Percentiles rank a stretch among this genome's conserved stretches.
Evolutionary conservation across 2,329 filamentous ascomycete genomes (phyloP).

Genomic region (Botrytis pseudocinerea): DNA sequence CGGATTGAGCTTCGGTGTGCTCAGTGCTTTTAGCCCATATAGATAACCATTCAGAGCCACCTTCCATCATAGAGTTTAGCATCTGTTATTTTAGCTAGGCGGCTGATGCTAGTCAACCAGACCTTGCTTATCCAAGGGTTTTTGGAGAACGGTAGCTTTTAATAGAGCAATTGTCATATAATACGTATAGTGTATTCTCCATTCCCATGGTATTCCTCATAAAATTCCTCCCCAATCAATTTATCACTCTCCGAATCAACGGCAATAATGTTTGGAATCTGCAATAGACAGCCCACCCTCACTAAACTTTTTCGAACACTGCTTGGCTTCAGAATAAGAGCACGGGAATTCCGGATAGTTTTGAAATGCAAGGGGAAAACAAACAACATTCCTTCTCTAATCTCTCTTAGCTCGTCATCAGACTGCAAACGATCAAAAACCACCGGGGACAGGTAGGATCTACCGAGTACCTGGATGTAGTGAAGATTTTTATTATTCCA

Average conservation of each 20-base stretch:
- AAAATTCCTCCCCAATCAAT: neutral
- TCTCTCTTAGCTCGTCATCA: neutral
- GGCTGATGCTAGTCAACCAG: neutral
- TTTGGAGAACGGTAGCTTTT: neutral
- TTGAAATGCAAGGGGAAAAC: neutral
- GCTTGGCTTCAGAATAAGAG: neutral
- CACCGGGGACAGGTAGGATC: neutral
- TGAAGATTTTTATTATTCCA: neutral
- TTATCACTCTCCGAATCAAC: neutral
- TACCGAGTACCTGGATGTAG: neutral
- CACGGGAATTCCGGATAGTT: neutral
- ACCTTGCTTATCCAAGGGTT: neutral
- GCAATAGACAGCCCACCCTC: neutral
- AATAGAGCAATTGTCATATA: neutral
- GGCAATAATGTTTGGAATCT: too few relatives aligned
- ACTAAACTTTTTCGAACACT: neutral
- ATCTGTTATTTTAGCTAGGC: too few relatives aligned
- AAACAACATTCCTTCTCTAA: neutral
- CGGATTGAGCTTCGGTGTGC: too few relatives aligned
- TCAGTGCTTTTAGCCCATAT: too few relatives aligned
- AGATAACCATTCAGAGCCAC: too few relatives aligned
- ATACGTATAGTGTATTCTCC: constrained; percentile 7
- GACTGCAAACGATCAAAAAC: neutral
- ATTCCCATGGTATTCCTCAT: constrained; percentile 7
- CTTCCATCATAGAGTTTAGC: too few relatives aligned